Evolutionary conservation across 768 basidiomycete genomes (phyloP).

Genomic region (Collybia mongolica): DNA sequence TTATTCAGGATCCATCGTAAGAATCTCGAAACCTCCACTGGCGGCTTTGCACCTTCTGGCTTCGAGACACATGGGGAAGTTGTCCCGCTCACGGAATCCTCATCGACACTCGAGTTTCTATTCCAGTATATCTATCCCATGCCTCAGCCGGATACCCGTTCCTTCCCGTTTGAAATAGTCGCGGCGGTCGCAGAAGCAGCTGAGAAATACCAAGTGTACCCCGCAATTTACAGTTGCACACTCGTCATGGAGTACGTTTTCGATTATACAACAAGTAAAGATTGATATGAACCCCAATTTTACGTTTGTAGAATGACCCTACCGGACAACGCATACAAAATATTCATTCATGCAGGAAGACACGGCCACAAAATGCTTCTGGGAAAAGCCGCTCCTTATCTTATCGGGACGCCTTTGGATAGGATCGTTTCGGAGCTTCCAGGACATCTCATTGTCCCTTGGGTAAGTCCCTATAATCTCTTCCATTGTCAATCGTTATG

Average conservation of each 20-base stretch:
- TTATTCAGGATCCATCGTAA: conserved; percentile 21
- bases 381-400: too few species aligned
- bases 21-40: conserved; percentile 20
- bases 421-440: too few species aligned
- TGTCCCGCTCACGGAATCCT: conserved; percentile 20
- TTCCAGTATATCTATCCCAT: conserved; percentile 26
- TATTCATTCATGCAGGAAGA: too few species aligned
- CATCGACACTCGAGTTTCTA: conserved; percentile 21
- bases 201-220: conserved; percentile 28
- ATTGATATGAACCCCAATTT: too few species aligned
- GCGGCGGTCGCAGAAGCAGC: conserved; percentile 24
- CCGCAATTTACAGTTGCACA: conserved; percentile 14
- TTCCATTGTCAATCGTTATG: too few species aligned
- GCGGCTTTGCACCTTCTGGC: conserved; percentile 21
- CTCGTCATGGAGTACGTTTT: conserved; percentile 23
- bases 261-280: too few species aligned
- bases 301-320: too few species aligned
- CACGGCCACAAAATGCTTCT: too few species aligned
- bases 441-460: too few species aligned
- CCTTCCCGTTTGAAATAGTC: conserved; percentile 14
- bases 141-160: conserved; percentile 19
- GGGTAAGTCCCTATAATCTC: too few species aligned
- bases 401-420: too few species aligned
- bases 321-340: too few species aligned
- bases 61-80: conserved; percentile 18